Evolutionary conservation across 805 yeast species (phyloP).

Genomic region (Blastobotrys mokoenaii): DNA sequence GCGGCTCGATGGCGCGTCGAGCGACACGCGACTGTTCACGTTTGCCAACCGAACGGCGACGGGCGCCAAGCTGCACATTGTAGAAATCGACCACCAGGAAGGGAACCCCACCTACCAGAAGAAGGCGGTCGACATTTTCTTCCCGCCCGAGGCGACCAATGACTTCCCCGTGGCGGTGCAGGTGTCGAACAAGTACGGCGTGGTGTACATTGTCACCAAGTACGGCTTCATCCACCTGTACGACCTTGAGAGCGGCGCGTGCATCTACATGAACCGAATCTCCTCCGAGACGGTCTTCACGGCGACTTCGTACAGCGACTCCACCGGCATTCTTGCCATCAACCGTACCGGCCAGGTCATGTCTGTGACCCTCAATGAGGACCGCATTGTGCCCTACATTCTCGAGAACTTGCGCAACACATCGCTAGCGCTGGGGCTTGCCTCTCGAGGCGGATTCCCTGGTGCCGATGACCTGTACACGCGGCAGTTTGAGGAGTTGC

Average conservation of each 20-base stretch:
- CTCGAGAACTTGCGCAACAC: slow-evolving; percentile 81
- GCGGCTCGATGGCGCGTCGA: slow-evolving; percentile 60
- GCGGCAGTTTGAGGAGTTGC: slow-evolving; percentile 83
- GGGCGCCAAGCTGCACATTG: slow-evolving; percentile 81
- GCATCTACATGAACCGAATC: slow-evolving; percentile 91
- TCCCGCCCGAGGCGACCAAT: slow-evolving; percentile 92
- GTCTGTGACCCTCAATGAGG: slow-evolving; percentile 80
- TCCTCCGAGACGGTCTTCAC: slow-evolving; percentile 94
- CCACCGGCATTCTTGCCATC: slow-evolving; percentile 83
- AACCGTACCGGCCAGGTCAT: slow-evolving; percentile 94
- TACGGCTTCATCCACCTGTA: slow-evolving; percentile 94
- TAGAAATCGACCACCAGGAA: slow-evolving; percentile 92
- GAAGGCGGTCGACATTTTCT: slow-evolving; percentile 85
- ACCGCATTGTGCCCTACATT: slow-evolving; percentile 81
- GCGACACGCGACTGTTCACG: slow-evolving; percentile 78
- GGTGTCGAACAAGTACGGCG: slow-evolving; percentile 77
- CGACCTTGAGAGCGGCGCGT: slow-evolving; percentile 86
- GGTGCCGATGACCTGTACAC: slow-evolving; percentile 91
- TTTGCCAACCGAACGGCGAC: slow-evolving; percentile 74
- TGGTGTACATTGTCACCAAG: slow-evolving; percentile 83
- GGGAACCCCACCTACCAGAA: slow-evolving; percentile 77
- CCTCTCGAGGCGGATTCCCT: slow-evolving; percentile 92
- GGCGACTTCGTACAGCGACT: slow-evolving; percentile 61
- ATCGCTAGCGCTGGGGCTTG: slow-evolving; percentile 74
- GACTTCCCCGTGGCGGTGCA: slow-evolving; percentile 95